Evolutionary conservation across 352 stramenopile species (phyloP).

Genomic region (Globisporangium heterothallicum): DNA sequence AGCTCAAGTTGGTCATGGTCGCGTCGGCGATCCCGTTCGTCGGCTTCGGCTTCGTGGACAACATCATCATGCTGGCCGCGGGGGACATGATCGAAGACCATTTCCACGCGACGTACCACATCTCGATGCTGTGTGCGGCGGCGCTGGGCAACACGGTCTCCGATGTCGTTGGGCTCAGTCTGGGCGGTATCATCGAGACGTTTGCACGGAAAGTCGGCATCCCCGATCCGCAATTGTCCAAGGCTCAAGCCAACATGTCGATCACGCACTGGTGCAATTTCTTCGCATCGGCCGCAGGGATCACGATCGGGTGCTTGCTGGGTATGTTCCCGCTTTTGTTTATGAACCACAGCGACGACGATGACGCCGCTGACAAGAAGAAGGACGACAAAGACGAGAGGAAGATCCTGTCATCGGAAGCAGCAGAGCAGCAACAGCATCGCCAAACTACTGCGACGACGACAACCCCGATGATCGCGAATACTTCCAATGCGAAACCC

Average conservation of each 20-base stretch:
- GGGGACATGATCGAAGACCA: conserved; percentile 94
- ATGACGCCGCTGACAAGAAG: conserved; percentile 35
- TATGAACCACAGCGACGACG: conserved; percentile 67
- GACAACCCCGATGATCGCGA: not conserved
- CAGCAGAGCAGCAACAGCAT: not conserved
- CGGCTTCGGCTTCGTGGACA: conserved; percentile 83
- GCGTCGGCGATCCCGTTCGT: conserved; percentile 76
- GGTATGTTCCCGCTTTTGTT: conserved; percentile 90
- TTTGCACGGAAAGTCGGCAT: conserved; percentile 65
- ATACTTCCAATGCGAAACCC: too few species aligned
- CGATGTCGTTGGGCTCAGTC: conserved; percentile 90
- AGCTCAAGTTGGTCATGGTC: conserved; percentile 77
- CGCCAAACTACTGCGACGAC: not conserved
- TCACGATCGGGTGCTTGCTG: conserved; percentile 85
- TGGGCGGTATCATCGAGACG: conserved; percentile 89
- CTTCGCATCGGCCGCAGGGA: conserved; percentile 70
- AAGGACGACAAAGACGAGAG: conserved; percentile 4
- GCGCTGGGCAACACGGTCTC: conserved; percentile 93
- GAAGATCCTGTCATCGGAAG: conserved; percentile 3
- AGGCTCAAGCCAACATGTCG: conserved; percentile 68
- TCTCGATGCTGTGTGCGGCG: conserved; percentile 94
- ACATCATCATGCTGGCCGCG: conserved; percentile 83
- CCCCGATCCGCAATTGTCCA: conserved; percentile 67
- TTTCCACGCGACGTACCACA: conserved; percentile 91
- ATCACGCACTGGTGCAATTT: conserved; percentile 76